Percentiles rank a stretch among this genome's conserved stretches.
phyloP scores from a whole-genome alignment of 2,329 filamentous ascomycete species.

The Colletotrichum neosansevieriae region DNA sequence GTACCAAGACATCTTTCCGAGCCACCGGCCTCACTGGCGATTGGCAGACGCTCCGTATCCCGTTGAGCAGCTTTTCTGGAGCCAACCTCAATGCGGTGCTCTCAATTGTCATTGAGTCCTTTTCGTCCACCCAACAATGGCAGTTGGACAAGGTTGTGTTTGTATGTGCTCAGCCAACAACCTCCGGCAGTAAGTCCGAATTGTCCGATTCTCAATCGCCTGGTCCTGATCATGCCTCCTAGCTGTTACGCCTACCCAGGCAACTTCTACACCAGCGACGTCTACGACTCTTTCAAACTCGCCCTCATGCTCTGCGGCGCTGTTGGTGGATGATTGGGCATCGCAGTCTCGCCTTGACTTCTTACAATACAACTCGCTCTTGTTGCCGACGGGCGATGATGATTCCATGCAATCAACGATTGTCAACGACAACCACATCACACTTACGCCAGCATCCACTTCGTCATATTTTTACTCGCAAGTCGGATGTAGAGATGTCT shows the following conservation, averaged over 20 bases:
- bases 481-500: slow-evolving; percentile 65
- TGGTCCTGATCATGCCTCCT: slow-evolving; percentile 17
- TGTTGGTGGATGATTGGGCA: slow-evolving; percentile 70
- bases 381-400: slow-evolving; percentile 68
- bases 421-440: slow-evolving; percentile 64
- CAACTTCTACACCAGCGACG: slow-evolving; percentile 1
- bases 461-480: slow-evolving; percentile 70
- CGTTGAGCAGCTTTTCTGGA: slow-evolving; percentile 60
- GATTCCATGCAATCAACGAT: slow-evolving; percentile 66
- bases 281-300: slow-evolving; percentile 45
- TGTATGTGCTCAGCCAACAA: slow-evolving; percentile 50
- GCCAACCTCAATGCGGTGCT: slow-evolving; percentile 63
- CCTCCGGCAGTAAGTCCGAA: slow-evolving; percentile 38
- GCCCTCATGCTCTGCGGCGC: slow-evolving; percentile 38
- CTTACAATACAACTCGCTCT: slow-evolving; percentile 70
- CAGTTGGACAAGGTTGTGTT: slow-evolving; percentile 62
- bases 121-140: slow-evolving; percentile 49
- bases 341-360: slow-evolving; percentile 73
- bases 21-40: slow-evolving; percentile 61
- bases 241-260: slow-evolving; percentile 15
- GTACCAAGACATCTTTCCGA: slow-evolving; percentile 57
- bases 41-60: slow-evolving; percentile 63
- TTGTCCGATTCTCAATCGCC: neutral
- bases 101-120: slow-evolving; percentile 58
- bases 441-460: slow-evolving; percentile 61